Conservation (phyloP, 345 rosid genomes). For the Euphorbia lathyris region DNA sequence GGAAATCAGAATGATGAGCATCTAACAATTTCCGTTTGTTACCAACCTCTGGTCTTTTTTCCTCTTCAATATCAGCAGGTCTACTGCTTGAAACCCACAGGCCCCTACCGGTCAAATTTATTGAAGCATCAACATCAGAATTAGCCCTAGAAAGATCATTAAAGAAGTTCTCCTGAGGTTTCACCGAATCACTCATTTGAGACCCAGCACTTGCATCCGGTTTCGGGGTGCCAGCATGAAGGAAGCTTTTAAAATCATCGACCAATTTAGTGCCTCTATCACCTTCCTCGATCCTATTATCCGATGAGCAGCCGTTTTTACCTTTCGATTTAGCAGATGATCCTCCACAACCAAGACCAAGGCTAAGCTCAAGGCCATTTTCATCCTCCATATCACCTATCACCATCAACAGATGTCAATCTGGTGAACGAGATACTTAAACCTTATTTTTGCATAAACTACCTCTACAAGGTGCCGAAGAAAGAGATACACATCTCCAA, state of each 20-base stretch:
- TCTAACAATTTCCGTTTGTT: slow-evolving; percentile 67
- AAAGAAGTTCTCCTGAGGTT: slow-evolving; percentile 79
- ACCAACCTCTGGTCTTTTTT: slow-evolving; percentile 43
- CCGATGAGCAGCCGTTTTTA: slow-evolving; percentile 50
- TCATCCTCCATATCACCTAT: slow-evolving; percentile 68
- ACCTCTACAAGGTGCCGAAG: slow-evolving; percentile 4
- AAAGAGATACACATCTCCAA: background rate
- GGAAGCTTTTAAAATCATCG: slow-evolving; percentile 71
- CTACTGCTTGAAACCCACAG: slow-evolving; percentile 49
- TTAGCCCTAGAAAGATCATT: slow-evolving; percentile 61
- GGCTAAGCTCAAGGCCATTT: slow-evolving; percentile 89
- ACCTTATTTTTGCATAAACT: background rate
- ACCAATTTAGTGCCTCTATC: slow-evolving; percentile 64
- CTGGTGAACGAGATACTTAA: background rate
- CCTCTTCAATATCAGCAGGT: slow-evolving; percentile 55
- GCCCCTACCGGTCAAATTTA: slow-evolving; percentile 43
- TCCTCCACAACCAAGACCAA: slow-evolving; percentile 89
- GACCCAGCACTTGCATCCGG: slow-evolving; percentile 56
- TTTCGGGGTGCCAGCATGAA: slow-evolving; percentile 52
- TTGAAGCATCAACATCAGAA: slow-evolving; percentile 50
- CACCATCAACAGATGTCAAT: slow-evolving; percentile 7
- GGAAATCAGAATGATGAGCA: slow-evolving; percentile 41
- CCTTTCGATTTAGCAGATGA: slow-evolving; percentile 69
- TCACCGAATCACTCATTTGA: slow-evolving; percentile 57
- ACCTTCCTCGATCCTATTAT: slow-evolving; percentile 55